Conservation (phyloP, 371 early-diverging fungal species). For the Smittium culicis region DNA sequence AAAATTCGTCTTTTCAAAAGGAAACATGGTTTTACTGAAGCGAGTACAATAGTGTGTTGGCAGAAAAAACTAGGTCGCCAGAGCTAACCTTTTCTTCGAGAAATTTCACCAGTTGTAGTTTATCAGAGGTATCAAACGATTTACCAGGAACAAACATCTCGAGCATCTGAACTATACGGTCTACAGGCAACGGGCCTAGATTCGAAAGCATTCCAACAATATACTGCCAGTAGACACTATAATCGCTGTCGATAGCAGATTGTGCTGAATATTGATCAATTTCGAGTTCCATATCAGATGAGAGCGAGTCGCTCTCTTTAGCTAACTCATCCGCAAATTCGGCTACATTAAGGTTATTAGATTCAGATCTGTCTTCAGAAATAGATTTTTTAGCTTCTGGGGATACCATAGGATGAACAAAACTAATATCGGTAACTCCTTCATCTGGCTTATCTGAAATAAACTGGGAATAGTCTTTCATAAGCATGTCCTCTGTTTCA, state of each 20-base stretch:
- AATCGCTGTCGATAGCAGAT: conserved; percentile 19
- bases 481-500: background rate
- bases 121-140: conserved; percentile 13
- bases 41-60: background rate
- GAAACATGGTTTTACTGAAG: background rate
- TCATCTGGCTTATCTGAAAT: too few relatives aligned
- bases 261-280: conserved; percentile 17
- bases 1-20: too few relatives aligned
- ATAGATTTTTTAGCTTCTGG: too few relatives aligned
- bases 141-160: conserved; percentile 34
- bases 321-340: background rate
- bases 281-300: conserved; percentile 3
- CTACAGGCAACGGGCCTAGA: conserved; percentile 32
- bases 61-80: background rate
- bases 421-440: too few relatives aligned
- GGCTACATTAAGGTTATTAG: background rate
- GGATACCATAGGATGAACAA: too few relatives aligned
- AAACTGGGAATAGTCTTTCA: too few relatives aligned
- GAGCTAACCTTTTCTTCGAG: conserved; percentile 3
- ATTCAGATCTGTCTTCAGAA: too few relatives aligned
- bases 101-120: background rate
- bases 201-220: conserved; percentile 38
- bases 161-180: conserved; percentile 33
- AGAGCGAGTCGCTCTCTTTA: too few relatives aligned
- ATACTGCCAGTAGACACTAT: conserved; percentile 24